Percentiles rank a stretch among this genome's conserved stretches.
Conservation (phyloP, 176 grass and related monocot species). For the Poa annua region DNA sequence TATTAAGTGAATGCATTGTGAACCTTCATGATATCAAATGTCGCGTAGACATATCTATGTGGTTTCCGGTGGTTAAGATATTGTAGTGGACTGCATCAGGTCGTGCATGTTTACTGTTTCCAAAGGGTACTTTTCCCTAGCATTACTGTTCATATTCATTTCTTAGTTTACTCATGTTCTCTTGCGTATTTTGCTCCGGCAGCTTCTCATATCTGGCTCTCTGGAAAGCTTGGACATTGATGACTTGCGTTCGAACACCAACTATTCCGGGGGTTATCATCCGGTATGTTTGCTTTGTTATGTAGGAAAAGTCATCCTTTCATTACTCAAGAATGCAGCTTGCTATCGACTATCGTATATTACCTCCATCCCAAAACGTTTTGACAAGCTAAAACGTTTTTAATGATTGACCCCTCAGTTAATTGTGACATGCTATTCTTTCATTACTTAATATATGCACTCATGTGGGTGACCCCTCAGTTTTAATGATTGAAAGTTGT, state of each 20-base stretch:
- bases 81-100: slow-evolving; percentile 17
- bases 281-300: slow-evolving; percentile 59
- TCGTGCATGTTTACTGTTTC: slow-evolving; percentile 13
- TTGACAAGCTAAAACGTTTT: too few relatives aligned
- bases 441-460: too few relatives aligned
- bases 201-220: slow-evolving; percentile 99
- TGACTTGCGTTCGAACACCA: slow-evolving; percentile 83
- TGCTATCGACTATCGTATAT: too few relatives aligned
- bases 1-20: background rate
- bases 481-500: too few relatives aligned
- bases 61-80: slow-evolving; percentile 16
- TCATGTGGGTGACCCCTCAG: too few relatives aligned
- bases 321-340: background rate
- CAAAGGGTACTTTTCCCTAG: slow-evolving; percentile 4
- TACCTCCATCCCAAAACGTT: too few relatives aligned
- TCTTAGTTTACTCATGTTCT: slow-evolving; percentile 17
- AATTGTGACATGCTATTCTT: too few relatives aligned
- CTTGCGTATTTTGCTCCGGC: slow-evolving; percentile 35
- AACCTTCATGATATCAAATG: slow-evolving; percentile 22
- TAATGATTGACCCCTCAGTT: too few relatives aligned
- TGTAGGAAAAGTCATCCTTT: slow-evolving; percentile 11
- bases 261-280: slow-evolving; percentile 90
- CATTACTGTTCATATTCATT: slow-evolving; percentile 28
- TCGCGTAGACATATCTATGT: background rate
- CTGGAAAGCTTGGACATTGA: slow-evolving; percentile 93